Conservation (phyloP, 2,329 filamentous ascomycete species). For the Talaromyces albobiverticillius region DNA sequence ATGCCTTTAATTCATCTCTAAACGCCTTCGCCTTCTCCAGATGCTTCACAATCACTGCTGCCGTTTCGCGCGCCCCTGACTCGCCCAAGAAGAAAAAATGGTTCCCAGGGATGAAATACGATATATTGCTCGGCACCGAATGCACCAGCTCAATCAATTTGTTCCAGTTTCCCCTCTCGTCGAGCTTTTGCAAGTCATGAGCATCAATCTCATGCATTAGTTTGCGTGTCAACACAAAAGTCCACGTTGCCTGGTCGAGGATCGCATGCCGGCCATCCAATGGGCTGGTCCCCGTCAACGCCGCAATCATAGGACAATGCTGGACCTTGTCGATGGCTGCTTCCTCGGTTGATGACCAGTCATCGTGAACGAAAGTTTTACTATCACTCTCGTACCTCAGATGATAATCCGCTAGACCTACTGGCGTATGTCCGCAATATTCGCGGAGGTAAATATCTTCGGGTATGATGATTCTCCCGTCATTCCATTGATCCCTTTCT, state of each 20-base stretch:
- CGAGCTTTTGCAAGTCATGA: neutral
- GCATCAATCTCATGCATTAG: conserved; percentile 11
- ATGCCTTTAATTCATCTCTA: neutral
- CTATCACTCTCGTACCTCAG: conserved; percentile 4
- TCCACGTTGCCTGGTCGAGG: conserved; percentile 16
- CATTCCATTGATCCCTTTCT: neutral
- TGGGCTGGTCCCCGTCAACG: conserved; percentile 8
- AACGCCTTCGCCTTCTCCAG: conserved; percentile 1
- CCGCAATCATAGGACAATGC: conserved; percentile 14
- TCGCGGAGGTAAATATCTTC: conserved; percentile 11
- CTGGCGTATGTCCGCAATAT: conserved; percentile 15
- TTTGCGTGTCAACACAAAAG: conserved; percentile 12
- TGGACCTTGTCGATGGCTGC: conserved; percentile 8
- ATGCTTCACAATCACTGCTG: conserved; percentile 10
- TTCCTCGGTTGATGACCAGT: conserved; percentile 10
- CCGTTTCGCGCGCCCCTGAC: conserved; percentile 17
- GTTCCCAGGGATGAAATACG: conserved; percentile 14
- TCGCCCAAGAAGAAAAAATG: conserved; percentile 25
- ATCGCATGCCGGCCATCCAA: conserved; percentile 16
- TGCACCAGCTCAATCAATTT: conserved; percentile 13
- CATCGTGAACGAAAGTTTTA: conserved; percentile 2
- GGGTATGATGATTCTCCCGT: conserved; percentile 10
- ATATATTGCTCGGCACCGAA: conserved; percentile 9
- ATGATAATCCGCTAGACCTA: conserved; percentile 9
- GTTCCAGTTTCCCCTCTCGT: neutral